These are phyloP conservation scores for Vigna trinervia DNA, from an alignment of 306 rosid species.

Conservation along the genomic window DNA sequence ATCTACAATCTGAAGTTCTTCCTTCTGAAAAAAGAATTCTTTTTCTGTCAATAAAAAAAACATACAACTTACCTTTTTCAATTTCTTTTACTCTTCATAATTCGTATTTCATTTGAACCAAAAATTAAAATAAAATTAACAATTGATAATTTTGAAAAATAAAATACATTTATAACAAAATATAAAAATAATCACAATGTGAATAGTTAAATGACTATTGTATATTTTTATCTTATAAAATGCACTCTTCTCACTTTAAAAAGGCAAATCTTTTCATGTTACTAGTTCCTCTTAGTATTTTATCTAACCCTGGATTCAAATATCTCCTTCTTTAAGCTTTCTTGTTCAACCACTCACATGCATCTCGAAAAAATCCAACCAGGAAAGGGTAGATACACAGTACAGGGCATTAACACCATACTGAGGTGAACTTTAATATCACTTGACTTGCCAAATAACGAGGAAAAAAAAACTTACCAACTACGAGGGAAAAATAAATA, in stretches of 20 bases:
- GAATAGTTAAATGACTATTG: neutral
- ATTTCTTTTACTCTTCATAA: conserved; percentile 27
- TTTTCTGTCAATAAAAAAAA: neutral
- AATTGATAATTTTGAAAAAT: neutral
- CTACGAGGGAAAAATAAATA: neutral
- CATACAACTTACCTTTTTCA: conserved; percentile 24
- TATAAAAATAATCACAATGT: neutral
- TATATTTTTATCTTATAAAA: neutral
- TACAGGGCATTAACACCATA: conserved; percentile 30
- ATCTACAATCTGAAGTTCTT: conserved; percentile 60
- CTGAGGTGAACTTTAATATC: conserved; percentile 18
- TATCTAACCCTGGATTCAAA: conserved; percentile 47
- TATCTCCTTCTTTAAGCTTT: conserved; percentile 46
- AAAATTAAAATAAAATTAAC: neutral
- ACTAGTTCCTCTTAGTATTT: conserved; percentile 32
- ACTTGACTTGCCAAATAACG: conserved; percentile 31
- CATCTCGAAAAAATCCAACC: conserved; percentile 51
- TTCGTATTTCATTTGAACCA: conserved; percentile 2
- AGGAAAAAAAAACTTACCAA: neutral
- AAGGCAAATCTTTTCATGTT: conserved; percentile 11
- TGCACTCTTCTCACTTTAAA: neutral
- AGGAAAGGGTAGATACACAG: conserved; percentile 35
- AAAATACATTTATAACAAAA: neutral
- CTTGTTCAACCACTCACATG: conserved; percentile 63
- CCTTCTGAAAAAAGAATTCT: conserved; percentile 35